Base-by-base conservation (phyloP, 371 early-diverging fungal species). In the Lichtheimia hyalospora region DNA sequence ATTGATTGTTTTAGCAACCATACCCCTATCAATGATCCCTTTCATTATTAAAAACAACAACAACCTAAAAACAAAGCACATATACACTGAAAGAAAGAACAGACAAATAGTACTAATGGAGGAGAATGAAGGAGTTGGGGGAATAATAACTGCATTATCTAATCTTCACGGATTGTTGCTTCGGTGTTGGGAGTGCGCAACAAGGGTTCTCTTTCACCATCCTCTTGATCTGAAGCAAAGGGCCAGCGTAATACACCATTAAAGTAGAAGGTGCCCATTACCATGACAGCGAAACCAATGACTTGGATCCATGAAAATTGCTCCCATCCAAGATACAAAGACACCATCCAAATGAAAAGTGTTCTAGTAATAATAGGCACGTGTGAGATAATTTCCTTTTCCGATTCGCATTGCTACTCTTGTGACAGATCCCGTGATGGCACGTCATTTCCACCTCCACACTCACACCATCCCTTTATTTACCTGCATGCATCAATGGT, bases 401-500 rank as follows among this genome's bases (percentile, higher is more conserved):
- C 16, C 39, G 13, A 5, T 54, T 21, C n/a, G 13, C 41, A 24
- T 51, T 1, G 14, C 23, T 46, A 5, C 46, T 51, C 57, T 34
- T 34, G 34, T 34, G 34, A 34, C 34, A 34, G 34, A 34, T 34
- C 34, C 34, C 34, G 34, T 34, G 34, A 34, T 34, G 34, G 34
- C 34, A 34, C 34, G 34, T 34, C 34, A 34, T 34, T 34, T 34
- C 34, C 34, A 34, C 27, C 27, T 27, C 27, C 27, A 27, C 58
- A 20, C 49, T 18, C 20, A 40, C 4, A 4, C 49, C 24, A 0
- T 5, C 18, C 28, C 25, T 50, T 40, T 56, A 14, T 24, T 68
- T 77, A 80, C 81, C 81, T 82, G 88, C 93, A 93, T 8, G 96
- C 92, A 69, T 98, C 98, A 57, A 98, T 96, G 5, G 96, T 98